These are phyloP conservation scores for barrel medic (Medicago truncatula) DNA, from an alignment of 306 rosid species.

Conservation along the genomic window MtrunA17r5.0-ANR NC_053048.1:25176001-25176500, in stretches of 20 bases:
- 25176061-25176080: conserved; percentile 81
- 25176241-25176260: conserved; percentile 73
- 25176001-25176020: conserved; percentile 54
- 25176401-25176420: conserved; percentile 73
- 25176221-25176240: conserved; percentile 94
- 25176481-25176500: conserved; percentile 82
- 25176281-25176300: conserved; percentile 81
- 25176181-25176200: conserved; percentile 88
- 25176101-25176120: conserved; percentile 82
- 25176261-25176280: conserved; percentile 67
- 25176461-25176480: conserved; percentile 82
- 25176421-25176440: conserved; percentile 69
- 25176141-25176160: conserved; percentile 67
- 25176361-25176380: conserved; percentile 59
- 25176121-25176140: conserved; percentile 84
- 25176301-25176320: conserved; percentile 83
- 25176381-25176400: conserved; percentile 60
- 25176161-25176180: conserved; percentile 86
- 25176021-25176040: conserved; percentile 66
- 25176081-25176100: conserved; percentile 80
- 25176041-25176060: conserved; percentile 76
- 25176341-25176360: conserved; percentile 89
- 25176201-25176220: conserved; percentile 84
- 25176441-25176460: conserved; percentile 76
- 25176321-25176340: conserved; percentile 86